phyloP scores from a whole-genome alignment of 257 asterid genomes.

The Ajuga chamaepitys region DNA sequence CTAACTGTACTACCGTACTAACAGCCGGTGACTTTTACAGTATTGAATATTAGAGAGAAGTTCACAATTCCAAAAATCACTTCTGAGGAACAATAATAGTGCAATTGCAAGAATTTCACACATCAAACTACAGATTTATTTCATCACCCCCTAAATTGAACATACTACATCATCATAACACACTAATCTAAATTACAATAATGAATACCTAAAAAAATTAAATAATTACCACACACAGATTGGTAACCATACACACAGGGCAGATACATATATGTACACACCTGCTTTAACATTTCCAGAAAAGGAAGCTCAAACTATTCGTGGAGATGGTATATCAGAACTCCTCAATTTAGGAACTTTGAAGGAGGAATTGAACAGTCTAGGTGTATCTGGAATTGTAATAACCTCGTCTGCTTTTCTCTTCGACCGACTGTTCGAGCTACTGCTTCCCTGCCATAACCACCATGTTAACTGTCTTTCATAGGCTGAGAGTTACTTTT shows the following conservation, averaged over 20 bases:
- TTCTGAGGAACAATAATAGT: too few relatives aligned
- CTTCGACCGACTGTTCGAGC: slow-evolving; percentile 28
- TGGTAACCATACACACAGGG: background rate
- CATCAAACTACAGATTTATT: background rate
- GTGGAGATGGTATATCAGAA: slow-evolving; percentile 23
- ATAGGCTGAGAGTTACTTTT: too few relatives aligned
- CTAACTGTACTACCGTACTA: too few relatives aligned
- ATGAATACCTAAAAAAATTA: background rate
- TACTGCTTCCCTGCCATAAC: slow-evolving; percentile 35
- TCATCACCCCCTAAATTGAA: background rate
- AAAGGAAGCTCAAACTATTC: slow-evolving; percentile 14
- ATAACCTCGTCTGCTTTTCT: slow-evolving; percentile 35
- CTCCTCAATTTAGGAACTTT: slow-evolving; percentile 72
- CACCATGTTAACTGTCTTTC: too few relatives aligned
- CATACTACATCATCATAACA: background rate
- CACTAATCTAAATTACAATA: slow-evolving; percentile 1
- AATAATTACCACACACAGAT: slow-evolving; percentile 3
- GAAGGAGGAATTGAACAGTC: slow-evolving; percentile 63
- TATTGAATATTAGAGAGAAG: too few relatives aligned
- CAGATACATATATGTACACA: background rate
- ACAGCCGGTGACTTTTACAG: too few relatives aligned
- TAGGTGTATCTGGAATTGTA: slow-evolving; percentile 39
- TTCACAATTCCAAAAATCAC: too few relatives aligned
- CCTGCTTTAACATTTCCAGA: background rate
- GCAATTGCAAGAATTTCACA: slow-evolving; percentile 9